Conservation (phyloP, 495 filamentous ascomycete species). For the Aspergillus ostianus region DNA sequence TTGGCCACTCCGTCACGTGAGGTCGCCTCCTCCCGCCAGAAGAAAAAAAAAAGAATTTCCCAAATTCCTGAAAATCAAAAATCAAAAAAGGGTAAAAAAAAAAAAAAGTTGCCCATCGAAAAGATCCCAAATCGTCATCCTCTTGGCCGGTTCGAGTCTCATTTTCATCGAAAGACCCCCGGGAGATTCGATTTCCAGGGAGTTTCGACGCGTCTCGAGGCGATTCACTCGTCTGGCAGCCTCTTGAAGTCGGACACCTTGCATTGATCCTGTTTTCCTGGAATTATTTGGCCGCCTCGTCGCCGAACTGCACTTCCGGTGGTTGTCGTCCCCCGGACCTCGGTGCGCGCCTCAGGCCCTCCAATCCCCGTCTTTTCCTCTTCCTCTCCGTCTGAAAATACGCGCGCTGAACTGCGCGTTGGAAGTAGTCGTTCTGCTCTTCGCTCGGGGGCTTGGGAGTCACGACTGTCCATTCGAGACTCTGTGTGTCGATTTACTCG, state of each 20-base stretch:
- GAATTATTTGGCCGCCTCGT: neutral
- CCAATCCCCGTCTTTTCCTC: too few relatives aligned
- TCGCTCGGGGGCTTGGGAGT: neutral
- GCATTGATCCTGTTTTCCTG: neutral
- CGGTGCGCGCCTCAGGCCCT: neutral
- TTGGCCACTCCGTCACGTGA: slow-evolving; percentile 17
- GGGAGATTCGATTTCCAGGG: too few relatives aligned
- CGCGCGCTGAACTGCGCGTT: neutral
- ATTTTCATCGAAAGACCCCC: neutral
- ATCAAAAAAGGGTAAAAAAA: slow-evolving; percentile 23
- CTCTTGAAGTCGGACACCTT: neutral
- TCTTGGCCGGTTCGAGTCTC: neutral
- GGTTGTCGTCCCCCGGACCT: neutral
- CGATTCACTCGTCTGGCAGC: too few relatives aligned
- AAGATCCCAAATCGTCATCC: slow-evolving; percentile 19
- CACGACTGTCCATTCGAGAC: too few relatives aligned
- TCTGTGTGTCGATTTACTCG: too few relatives aligned
- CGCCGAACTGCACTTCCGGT: neutral
- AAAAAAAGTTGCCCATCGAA: slow-evolving; percentile 20
- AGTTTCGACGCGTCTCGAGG: too few relatives aligned
- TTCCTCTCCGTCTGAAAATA: neutral
- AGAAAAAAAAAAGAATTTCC: slow-evolving; percentile 21
- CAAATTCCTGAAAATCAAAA: slow-evolving; percentile 20
- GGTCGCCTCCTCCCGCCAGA: neutral
- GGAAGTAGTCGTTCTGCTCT: too few relatives aligned